Base-by-base conservation (phyloP, 1,139 yeast genomes). In the Pichia sp. region DNA sequence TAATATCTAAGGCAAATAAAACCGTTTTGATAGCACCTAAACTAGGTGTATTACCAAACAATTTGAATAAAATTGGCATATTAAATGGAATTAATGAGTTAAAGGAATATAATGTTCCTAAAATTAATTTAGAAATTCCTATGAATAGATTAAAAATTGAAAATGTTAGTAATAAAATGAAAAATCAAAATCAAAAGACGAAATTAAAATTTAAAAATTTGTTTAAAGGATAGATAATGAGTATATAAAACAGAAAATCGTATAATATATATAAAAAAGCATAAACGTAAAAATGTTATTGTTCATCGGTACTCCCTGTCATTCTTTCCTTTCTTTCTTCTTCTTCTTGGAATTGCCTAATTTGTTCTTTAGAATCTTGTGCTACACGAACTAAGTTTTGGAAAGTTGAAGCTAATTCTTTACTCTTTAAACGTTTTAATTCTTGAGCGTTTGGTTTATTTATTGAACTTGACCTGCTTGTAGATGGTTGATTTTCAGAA, bases 331-430 rank as follows among this genome's bases (percentile, higher is more conserved):
- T 43, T 22, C 12, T 37, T 22, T 52, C 55, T 42, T 57, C 56
- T 8, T 48, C 46, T 27, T 52, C 52, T 46, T 59, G 63, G 34
- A 42, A 59, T 31, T 49, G 47, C 28, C 51, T 52, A 30, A 61
- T 58, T 30, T 60, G 59, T 3, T 57, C 57, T 41, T 60, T 60
- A 35, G 59, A 58, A 22, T 55, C 62, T 45, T 55, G 62, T 6
- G 65, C 65, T 11, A 54, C 54, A 36, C 54, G 56, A 23, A 61
- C 65, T 30, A 61, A 36, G 38, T 57, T 55, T 30, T 61, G 64
- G 49, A 61, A 61, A 6, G 64, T 52, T 0, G 58, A 48, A 2
- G 60, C 53, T 16, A 60, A 37, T n/a, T 59, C 56, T 32, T 55
- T 55, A 40, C 58, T 55, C 31, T 59, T 56, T 36, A 49, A 26